Evolutionary conservation across 495 filamentous ascomycete genomes (phyloP).

Genomic region (Trichoderma orchidacearum): DNA sequence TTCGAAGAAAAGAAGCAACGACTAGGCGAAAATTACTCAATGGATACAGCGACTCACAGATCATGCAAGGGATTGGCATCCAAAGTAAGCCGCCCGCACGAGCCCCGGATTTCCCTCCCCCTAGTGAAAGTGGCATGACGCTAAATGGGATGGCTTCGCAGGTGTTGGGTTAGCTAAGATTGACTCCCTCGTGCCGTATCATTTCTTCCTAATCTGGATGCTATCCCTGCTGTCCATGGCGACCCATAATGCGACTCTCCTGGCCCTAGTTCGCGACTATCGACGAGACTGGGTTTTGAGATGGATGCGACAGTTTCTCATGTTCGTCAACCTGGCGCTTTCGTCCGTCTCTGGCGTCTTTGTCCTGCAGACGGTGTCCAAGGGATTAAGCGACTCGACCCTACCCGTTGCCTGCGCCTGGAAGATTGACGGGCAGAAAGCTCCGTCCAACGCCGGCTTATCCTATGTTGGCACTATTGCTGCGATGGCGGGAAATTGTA

Average conservation of each 20-base stretch:
- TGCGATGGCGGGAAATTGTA: constrained; percentile 32
- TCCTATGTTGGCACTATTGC: constrained; percentile 37
- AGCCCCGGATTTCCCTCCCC: not conserved
- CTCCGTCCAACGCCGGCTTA: constrained; percentile 17
- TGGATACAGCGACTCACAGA: constrained; percentile 46
- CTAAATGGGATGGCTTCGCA: constrained; percentile 5
- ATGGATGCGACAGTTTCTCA: constrained; percentile 44
- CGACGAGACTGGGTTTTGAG: constrained; percentile 46
- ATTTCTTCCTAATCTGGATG: constrained; percentile 52
- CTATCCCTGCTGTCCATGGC: constrained; percentile 42
- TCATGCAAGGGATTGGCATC: constrained; percentile 46
- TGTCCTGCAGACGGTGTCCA: constrained; percentile 30
- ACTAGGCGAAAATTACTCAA: constrained; percentile 43
- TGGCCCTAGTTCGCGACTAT: constrained; percentile 44
- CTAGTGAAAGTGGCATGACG: not conserved
- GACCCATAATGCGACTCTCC: constrained; percentile 40
- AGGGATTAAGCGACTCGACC: constrained; percentile 25
- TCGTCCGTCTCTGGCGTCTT: constrained; percentile 33
- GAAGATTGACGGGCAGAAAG: constrained; percentile 9
- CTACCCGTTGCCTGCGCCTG: constrained; percentile 42
- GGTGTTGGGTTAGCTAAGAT: constrained; percentile 36
- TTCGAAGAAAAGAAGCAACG: constrained; percentile 20
- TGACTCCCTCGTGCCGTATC: constrained; percentile 38
- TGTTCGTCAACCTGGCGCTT: constrained; percentile 43
- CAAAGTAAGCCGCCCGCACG: constrained; percentile 14